These are phyloP conservation scores for Polytrichum commune DNA, from an alignment of 225 moss, liverwort and hornwort genomes.

Conservation along the genomic window DNA sequence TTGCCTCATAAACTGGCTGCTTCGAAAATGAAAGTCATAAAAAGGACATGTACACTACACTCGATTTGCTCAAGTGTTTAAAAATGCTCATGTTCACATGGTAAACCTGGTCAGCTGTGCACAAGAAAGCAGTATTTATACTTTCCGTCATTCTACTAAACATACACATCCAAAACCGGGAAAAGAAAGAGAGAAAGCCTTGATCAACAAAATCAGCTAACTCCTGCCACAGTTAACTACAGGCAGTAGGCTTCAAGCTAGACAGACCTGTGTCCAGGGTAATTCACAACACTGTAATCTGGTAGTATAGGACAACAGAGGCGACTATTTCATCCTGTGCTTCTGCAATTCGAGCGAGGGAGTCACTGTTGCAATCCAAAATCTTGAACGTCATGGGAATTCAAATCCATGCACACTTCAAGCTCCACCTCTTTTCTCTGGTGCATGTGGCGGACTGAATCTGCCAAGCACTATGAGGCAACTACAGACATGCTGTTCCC, in stretches of 20 bases:
- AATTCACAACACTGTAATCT: constrained; percentile 31
- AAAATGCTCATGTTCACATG: no score
- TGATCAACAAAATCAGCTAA: background rate
- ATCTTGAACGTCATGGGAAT: background rate
- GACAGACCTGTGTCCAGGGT: constrained; percentile 18
- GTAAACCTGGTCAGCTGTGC: no score
- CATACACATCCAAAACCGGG: background rate
- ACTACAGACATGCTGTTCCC: constrained; percentile 20
- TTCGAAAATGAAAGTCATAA: no score
- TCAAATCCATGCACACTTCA: constrained; percentile 23
- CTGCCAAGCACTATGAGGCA: constrained; percentile 10
- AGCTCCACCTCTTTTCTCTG: constrained; percentile 21
- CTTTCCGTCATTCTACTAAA: background rate
- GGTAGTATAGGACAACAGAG: constrained; percentile 14
- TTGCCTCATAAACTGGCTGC: no score
- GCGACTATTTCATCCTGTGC: constrained; percentile 8
- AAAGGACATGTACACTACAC: no score
- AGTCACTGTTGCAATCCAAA: background rate
- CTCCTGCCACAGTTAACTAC: background rate
- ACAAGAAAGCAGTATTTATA: no score
- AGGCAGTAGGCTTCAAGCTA: background rate
- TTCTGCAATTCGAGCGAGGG: no score
- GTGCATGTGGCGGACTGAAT: background rate
- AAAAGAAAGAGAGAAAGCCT: background rate
- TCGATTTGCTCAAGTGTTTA: no score